phyloP scores from a whole-genome alignment of 257 asterid genomes.

The Linderniella brevidens region DNA sequence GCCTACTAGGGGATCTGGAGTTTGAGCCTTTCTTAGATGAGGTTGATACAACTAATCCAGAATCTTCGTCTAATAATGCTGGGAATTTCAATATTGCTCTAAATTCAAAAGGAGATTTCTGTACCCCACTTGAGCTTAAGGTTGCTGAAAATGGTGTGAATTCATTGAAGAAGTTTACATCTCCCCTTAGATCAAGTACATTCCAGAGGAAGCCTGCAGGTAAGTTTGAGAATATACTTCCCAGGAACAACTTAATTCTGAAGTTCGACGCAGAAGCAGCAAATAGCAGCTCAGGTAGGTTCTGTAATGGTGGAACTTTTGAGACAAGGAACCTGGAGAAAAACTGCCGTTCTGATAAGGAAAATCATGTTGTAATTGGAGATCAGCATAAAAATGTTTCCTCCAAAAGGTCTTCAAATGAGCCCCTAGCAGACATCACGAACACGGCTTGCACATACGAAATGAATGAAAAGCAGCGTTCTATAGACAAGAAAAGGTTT shows the following conservation, averaged over 20 bases:
- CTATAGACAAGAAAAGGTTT: conserved; percentile 48
- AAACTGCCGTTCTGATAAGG: conserved; percentile 11
- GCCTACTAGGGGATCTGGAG: conserved; percentile 71
- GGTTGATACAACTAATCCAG: conserved; percentile 21
- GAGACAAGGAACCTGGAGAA: conserved; percentile 17
- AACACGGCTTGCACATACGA: conserved; percentile 21
- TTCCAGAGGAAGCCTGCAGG: conserved; percentile 19
- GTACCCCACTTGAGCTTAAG: conserved; percentile 31
- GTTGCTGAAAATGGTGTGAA: conserved; percentile 15
- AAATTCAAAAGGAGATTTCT: conserved; percentile 21
- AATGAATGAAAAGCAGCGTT: conserved; percentile 20
- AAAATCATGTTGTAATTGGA: conserved; percentile 17
- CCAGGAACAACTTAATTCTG: conserved; percentile 64
- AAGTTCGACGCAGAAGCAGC: conserved; percentile 78
- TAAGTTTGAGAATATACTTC: conserved; percentile 24
- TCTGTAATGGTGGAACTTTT: conserved; percentile 15
- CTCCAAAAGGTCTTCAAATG: conserved; percentile 26
- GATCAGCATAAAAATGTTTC: conserved; percentile 15
- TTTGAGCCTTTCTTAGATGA: conserved; percentile 30
- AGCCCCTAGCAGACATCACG: conserved; percentile 54
- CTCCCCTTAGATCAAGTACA: conserved; percentile 41
- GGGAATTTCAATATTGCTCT: conserved; percentile 16
- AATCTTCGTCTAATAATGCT: conserved; percentile 17
- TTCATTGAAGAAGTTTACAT: conserved; percentile 36
- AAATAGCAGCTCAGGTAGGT: conserved; percentile 14